Evolutionary conservation across 2,329 filamentous ascomycete genomes (phyloP).

Genomic region (Pyrenophora teres): DNA sequence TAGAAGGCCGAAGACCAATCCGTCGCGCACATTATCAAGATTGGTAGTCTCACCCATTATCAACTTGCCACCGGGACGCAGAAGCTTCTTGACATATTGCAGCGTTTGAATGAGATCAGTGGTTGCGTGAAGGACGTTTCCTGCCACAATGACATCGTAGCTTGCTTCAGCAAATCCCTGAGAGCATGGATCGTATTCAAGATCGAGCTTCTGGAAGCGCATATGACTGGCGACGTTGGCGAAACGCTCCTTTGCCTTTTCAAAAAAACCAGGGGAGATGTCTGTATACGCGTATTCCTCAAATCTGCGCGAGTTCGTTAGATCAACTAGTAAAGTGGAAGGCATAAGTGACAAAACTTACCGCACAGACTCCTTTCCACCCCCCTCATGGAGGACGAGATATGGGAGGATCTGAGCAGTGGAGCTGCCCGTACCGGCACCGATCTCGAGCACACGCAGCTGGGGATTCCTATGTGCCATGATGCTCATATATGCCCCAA

Average conservation of each 20-base stretch:
- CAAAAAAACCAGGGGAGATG: conserved; percentile 21
- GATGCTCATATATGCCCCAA: neutral
- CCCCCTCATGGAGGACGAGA: neutral
- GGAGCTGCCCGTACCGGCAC: conserved; percentile 20
- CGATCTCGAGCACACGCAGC: conserved; percentile 12
- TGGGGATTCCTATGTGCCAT: neutral
- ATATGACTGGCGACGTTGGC: neutral
- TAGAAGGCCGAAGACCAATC: conserved; percentile 17
- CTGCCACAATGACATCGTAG: conserved; percentile 38
- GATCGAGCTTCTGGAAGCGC: conserved; percentile 4
- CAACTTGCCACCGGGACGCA: conserved; percentile 31
- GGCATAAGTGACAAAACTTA: neutral
- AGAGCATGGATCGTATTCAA: conserved; percentile 8
- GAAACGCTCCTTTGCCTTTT: neutral
- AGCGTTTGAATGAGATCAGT: conserved; percentile 9
- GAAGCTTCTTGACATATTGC: conserved; percentile 14
- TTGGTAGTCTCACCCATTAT: conserved; percentile 15
- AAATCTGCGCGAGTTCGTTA: neutral
- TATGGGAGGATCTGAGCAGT: conserved; percentile 1
- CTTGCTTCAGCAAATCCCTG: conserved; percentile 18
- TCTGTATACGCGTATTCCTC: conserved; percentile 19
- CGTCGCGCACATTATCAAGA: neutral
- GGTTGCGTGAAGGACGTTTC: conserved; percentile 37
- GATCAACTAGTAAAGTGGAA: neutral
- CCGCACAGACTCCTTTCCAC: neutral